Conservation (phyloP, 352 stramenopile species). For the Pythium monospermum region DNA sequence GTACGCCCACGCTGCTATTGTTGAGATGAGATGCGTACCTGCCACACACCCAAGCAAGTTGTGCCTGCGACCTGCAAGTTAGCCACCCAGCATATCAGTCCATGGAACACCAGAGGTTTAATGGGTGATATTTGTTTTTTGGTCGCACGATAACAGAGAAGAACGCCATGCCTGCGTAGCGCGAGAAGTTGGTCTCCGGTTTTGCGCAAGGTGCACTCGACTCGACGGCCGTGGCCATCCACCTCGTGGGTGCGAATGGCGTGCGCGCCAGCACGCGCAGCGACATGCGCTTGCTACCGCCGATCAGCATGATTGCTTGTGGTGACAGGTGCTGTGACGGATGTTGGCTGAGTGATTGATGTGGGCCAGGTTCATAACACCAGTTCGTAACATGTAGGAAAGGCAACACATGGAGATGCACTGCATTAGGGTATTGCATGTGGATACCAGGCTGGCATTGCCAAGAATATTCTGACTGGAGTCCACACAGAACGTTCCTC, state of each 20-base stretch:
- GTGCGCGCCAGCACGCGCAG: slow-evolving; percentile 3
- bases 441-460: too few species aligned
- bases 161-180: slow-evolving; percentile 80
- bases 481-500: not conserved
- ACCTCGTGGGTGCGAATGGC: slow-evolving; percentile 19
- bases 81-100: not conserved
- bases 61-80: slow-evolving; percentile 48
- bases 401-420: not conserved
- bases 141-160: slow-evolving; percentile 75
- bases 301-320: too few species aligned
- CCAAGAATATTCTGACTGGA: too few species aligned
- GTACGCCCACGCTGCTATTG: not conserved
- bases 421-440: not conserved
- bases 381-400: too few species aligned
- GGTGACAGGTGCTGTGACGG: too few species aligned
- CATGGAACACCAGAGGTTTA: not conserved
- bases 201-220: not conserved
- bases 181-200: slow-evolving; percentile 64
- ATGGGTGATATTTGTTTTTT: too few species aligned
- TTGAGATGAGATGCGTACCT: slow-evolving; percentile 29
- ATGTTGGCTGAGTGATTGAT: too few species aligned
- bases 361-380: too few species aligned
- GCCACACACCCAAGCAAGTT: slow-evolving; percentile 72
- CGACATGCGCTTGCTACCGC: too few species aligned
- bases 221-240: slow-evolving; percentile 24